A percentile compares a stretch with the other conserved stretches of the same genome.
These are phyloP conservation scores for Fusarium hainanense DNA, from an alignment of 2,329 filamentous ascomycete species.

Conservation along the genomic window DNA sequence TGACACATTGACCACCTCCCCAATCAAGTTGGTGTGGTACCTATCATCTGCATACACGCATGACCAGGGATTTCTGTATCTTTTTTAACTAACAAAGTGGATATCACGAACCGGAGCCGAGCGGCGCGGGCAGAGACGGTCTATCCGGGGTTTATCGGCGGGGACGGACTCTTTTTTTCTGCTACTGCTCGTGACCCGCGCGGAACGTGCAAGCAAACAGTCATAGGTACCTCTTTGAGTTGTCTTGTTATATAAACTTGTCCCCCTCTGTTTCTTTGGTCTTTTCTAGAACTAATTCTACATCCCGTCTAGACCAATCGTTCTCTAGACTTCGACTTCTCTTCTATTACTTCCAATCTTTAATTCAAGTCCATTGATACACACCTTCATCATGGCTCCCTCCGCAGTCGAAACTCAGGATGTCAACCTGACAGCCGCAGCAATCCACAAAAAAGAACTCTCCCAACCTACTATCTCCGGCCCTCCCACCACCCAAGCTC, in stretches of 20 bases:
- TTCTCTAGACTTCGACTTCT: not conserved
- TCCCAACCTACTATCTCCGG: constrained; percentile 50
- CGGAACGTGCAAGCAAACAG: not conserved
- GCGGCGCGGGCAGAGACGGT: constrained; percentile 45
- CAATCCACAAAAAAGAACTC: constrained; percentile 62
- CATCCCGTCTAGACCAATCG: not conserved
- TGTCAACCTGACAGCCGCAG: constrained; percentile 63
- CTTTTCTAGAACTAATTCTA: not conserved
- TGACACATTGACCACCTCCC: constrained; percentile 16
- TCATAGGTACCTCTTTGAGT: not conserved
- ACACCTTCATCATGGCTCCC: constrained; percentile 55
- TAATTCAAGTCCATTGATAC: no score
- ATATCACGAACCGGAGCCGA: constrained; percentile 31
- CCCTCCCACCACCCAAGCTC: constrained; percentile 63
- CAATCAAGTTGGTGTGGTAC: not conserved
- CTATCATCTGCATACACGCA: constrained; percentile 6
- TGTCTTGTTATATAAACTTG: constrained; percentile 21
- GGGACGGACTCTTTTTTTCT: constrained; percentile 25
- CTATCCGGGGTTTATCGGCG: constrained; percentile 35
- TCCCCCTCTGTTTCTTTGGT: not conserved
- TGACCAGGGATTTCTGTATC: constrained; percentile 28
- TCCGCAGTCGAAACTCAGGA: constrained; percentile 60
- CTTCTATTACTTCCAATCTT: no score
- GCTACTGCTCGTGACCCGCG: constrained; percentile 17
- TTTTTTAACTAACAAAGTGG: constrained; percentile 4